Conservation (phyloP, 2,329 filamentous ascomycete species). For the Colletotrichum nymphaeae region DNA sequence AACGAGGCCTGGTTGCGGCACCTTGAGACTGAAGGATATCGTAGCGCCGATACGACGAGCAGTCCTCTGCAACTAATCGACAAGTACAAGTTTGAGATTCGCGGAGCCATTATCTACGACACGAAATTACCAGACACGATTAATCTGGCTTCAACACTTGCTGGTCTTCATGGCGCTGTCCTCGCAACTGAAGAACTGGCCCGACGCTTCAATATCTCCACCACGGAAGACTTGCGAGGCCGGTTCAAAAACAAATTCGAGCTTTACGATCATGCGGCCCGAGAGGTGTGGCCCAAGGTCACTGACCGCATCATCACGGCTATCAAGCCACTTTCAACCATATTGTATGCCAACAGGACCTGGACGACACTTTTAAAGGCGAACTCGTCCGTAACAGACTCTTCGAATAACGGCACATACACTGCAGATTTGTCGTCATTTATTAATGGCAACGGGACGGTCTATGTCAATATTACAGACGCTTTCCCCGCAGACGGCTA, state of each 20-base stretch:
- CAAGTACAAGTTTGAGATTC: conserved; percentile 10
- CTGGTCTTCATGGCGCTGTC: not conserved
- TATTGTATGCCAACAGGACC: conserved; percentile 12
- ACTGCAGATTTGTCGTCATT: not conserved
- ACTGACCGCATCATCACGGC: conserved; percentile 16
- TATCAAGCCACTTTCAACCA: not conserved
- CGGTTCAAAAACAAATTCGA: conserved; percentile 15
- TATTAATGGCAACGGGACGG: not conserved
- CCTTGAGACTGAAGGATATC: not conserved
- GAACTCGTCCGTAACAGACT: conserved; percentile 6
- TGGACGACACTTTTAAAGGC: conserved; percentile 4
- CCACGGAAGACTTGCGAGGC: conserved; percentile 8
- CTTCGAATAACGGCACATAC: conserved; percentile 17
- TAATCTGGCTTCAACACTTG: conserved; percentile 12
- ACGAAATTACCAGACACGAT: conserved; percentile 12
- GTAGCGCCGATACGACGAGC: not conserved
- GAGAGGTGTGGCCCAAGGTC: conserved; percentile 3
- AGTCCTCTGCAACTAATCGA: conserved; percentile 1
- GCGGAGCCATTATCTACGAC: conserved; percentile 15
- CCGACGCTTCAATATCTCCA: conserved; percentile 6
- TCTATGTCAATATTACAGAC: conserved; percentile 11
- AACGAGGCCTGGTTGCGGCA: conserved; percentile 16
- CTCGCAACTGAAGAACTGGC: conserved; percentile 11
- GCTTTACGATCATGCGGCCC: conserved; percentile 2
- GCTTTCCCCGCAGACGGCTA: conserved; percentile 14